These are phyloP conservation scores for Colletotrichum australisinense DNA, from an alignment of 2,329 filamentous ascomycete species.

Conservation along the genomic window DNA sequence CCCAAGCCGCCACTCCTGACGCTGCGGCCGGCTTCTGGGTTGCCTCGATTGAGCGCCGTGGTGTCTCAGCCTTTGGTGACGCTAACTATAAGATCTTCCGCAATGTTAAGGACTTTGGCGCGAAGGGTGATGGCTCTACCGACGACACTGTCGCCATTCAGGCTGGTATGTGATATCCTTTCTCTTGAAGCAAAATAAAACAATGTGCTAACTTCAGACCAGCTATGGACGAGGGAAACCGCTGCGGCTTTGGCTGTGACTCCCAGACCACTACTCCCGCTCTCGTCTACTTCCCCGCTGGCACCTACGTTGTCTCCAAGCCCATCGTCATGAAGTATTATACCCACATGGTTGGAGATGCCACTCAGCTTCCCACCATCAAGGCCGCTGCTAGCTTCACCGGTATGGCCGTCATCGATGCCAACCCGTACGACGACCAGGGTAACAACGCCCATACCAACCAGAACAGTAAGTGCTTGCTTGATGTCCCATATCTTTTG, in stretches of 20 bases:
- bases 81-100: constrained; percentile 78
- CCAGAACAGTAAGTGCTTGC: constrained; percentile 59
- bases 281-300: constrained; percentile 90
- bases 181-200: too few species aligned
- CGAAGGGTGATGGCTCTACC: constrained; percentile 73
- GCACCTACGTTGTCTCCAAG: constrained; percentile 83
- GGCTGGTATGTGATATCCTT: constrained; percentile 50
- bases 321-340: constrained; percentile 92
- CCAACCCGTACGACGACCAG: constrained; percentile 80
- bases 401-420: constrained; percentile 90
- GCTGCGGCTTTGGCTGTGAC: constrained; percentile 85
- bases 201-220: not conserved
- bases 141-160: constrained; percentile 95
- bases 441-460: constrained; percentile 83
- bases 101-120: constrained; percentile 82
- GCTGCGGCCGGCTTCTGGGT: constrained; percentile 75
- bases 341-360: constrained; percentile 91
- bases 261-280: constrained; percentile 87
- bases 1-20: constrained; percentile 36
- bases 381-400: constrained; percentile 78
- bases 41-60: constrained; percentile 75
- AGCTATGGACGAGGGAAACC: constrained; percentile 78
- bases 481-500: too few species aligned
- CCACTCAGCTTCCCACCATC: constrained; percentile 76
- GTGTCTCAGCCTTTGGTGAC: constrained; percentile 71